A percentile compares a stretch with the other conserved stretches of the same genome.
phyloP scores from a whole-genome alignment of 1,284 basidiomycete genomes.

The Golubevia pallescens region DNA sequence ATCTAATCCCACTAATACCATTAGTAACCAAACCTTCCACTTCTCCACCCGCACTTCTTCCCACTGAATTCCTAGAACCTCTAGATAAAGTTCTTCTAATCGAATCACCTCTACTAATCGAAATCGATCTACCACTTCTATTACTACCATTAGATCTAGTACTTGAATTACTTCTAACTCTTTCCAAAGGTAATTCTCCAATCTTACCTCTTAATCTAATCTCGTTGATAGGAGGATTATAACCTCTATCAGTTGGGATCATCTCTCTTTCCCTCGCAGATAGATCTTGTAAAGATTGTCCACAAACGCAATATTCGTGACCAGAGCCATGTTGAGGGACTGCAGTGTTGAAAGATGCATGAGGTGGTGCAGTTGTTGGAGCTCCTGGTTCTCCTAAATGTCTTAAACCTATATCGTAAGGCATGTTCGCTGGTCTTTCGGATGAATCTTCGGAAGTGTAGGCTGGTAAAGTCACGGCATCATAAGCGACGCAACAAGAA shows the following conservation, averaged over 20 bases:
- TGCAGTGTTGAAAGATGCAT: conserved; percentile 23
- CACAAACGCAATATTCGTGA: conserved; percentile 62
- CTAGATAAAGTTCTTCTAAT: background rate
- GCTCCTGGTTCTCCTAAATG: conserved; percentile 10
- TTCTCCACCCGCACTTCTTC: background rate
- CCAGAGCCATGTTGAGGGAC: conserved; percentile 30
- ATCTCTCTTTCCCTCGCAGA: conserved; percentile 42
- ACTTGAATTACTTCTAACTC: background rate
- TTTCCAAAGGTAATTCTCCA: background rate
- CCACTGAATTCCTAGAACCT: background rate
- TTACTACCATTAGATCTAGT: background rate
- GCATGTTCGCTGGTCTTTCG: conserved; percentile 21
- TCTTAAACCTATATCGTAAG: conserved; percentile 17
- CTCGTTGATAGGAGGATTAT: too few species aligned
- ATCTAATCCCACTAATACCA: background rate
- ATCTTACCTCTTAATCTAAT: background rate
- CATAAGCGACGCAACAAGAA: conserved; percentile 60
- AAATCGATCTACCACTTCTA: background rate
- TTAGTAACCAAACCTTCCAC: background rate
- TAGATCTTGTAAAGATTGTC: conserved; percentile 53
- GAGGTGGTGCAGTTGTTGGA: conserved; percentile 13
- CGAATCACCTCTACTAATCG: background rate
- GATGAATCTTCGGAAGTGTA: conserved; percentile 38
- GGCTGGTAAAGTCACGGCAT: conserved; percentile 55
- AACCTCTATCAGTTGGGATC: conserved; percentile 23